Percentiles rank a stretch among this genome's conserved stretches.
phyloP scores from a whole-genome alignment of 2,329 filamentous ascomycete species.

The Huntiella savannae region DNA sequence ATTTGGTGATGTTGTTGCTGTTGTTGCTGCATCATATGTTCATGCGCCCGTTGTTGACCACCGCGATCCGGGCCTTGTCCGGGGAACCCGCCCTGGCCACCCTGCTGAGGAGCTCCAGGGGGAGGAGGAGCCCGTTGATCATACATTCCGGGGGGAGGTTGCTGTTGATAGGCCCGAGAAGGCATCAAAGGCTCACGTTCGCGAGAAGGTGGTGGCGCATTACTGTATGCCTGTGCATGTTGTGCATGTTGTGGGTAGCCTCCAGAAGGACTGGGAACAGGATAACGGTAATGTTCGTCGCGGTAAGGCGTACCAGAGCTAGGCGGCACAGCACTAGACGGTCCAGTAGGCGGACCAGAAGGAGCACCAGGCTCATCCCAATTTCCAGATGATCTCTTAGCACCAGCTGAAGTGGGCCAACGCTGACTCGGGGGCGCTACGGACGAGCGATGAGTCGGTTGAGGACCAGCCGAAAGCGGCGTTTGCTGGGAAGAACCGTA shows the following conservation, averaged over 20 bases:
- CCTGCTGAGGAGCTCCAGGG: too few species aligned
- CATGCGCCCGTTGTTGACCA: background rate
- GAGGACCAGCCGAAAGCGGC: background rate
- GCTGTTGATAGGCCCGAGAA: constrained; percentile 10
- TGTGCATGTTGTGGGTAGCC: too few species aligned
- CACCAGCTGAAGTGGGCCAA: too few species aligned
- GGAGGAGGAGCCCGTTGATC: background rate
- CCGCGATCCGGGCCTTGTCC: too few species aligned
- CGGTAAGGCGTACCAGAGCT: constrained; percentile 3
- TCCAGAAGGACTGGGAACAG: background rate
- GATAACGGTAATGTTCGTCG: constrained; percentile 8
- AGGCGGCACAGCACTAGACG: background rate
- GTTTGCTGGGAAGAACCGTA: background rate
- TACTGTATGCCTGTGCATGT: too few species aligned
- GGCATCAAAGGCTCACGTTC: constrained; percentile 10
- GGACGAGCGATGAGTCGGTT: background rate
- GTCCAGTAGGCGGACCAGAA: background rate
- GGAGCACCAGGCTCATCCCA: background rate
- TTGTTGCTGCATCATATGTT: too few species aligned
- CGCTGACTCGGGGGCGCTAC: background rate
- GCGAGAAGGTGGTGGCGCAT: too few species aligned
- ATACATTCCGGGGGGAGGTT: background rate
- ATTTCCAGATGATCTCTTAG: background rate
- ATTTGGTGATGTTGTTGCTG: too few species aligned
- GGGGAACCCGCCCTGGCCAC: too few species aligned